Conservation (phyloP, 2,329 filamentous ascomycete species). For the Pezicula rhizophila region DNA sequence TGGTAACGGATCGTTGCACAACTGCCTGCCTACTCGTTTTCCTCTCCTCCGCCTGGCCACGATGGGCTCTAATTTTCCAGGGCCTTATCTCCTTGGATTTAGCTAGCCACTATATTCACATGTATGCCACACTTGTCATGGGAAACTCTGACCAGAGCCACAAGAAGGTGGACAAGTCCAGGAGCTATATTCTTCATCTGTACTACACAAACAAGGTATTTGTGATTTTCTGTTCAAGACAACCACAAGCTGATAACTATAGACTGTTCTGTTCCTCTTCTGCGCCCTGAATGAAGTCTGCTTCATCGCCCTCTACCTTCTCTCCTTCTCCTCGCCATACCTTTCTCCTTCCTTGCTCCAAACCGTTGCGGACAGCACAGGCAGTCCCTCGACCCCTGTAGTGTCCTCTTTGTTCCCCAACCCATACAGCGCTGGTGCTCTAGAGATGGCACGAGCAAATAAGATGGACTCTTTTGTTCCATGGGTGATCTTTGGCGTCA, state of each 20-base stretch:
- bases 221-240: constrained; percentile 9
- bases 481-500: constrained; percentile 75
- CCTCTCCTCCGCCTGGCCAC: constrained; percentile 86
- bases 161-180: constrained; percentile 85
- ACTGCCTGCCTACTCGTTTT: constrained; percentile 94
- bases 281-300: constrained; percentile 92
- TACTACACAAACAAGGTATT: constrained; percentile 96
- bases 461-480: constrained; percentile 76
- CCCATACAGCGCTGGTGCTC: constrained; percentile 85
- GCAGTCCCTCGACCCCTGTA: constrained; percentile 62
- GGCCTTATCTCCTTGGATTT: constrained; percentile 86
- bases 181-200: constrained; percentile 84
- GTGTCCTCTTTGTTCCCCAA: constrained; percentile 74
- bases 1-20: constrained; percentile 98
- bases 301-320: constrained; percentile 96
- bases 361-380: constrained; percentile 47
- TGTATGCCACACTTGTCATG: constrained; percentile 92
- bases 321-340: constrained; percentile 89
- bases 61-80: constrained; percentile 93
- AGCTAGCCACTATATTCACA: constrained; percentile 97
- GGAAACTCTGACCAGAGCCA: constrained; percentile 74
- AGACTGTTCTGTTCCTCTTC: constrained; percentile 87
- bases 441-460: constrained; percentile 89
- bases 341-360: constrained; percentile 77
- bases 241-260: constrained; percentile 3